Evolutionary conservation across 495 filamentous ascomycete species (phyloP).

Genomic region (Hypoxylon fuscum): DNA sequence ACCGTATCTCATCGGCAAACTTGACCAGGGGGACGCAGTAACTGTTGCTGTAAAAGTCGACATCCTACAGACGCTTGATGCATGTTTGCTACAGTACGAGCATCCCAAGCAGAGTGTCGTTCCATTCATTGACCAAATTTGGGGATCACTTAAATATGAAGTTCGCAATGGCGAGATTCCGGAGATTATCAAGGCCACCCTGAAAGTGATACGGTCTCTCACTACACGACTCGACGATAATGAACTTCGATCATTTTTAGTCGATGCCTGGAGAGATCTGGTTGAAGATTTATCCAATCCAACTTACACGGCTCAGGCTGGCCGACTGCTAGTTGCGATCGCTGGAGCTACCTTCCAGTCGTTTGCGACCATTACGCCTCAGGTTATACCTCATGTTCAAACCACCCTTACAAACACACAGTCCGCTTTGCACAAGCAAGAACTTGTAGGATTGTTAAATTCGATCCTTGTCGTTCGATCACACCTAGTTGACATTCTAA

Average conservation of each 20-base stretch:
- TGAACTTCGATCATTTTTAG: constrained; percentile 48
- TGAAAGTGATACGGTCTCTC: constrained; percentile 57
- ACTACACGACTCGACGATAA: constrained; percentile 47
- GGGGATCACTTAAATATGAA: constrained; percentile 65
- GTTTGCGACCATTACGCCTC: constrained; percentile 46
- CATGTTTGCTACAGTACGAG: constrained; percentile 55
- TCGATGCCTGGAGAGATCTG: constrained; percentile 52
- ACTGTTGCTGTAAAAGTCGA: constrained; percentile 64
- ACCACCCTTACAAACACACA: constrained; percentile 52
- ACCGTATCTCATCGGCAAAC: constrained; percentile 56
- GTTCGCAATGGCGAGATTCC: constrained; percentile 64
- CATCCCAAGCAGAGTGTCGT: constrained; percentile 50
- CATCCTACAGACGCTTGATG: constrained; percentile 58
- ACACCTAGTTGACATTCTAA: constrained; percentile 41
- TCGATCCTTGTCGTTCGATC: constrained; percentile 50
- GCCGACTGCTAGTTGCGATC: constrained; percentile 55
- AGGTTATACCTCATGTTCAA: constrained; percentile 48
- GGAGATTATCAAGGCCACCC: constrained; percentile 57
- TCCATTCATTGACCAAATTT: constrained; percentile 55
- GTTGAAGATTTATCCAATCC: constrained; percentile 54
- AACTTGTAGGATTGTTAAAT: constrained; percentile 54
- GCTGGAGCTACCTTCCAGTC: constrained; percentile 45
- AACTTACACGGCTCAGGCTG: constrained; percentile 56
- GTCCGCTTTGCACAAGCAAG: constrained; percentile 50
- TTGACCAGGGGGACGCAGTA: constrained; percentile 60